Conservation (phyloP, 2,329 filamentous ascomycete species). For the Xylaria sp. region DNA sequence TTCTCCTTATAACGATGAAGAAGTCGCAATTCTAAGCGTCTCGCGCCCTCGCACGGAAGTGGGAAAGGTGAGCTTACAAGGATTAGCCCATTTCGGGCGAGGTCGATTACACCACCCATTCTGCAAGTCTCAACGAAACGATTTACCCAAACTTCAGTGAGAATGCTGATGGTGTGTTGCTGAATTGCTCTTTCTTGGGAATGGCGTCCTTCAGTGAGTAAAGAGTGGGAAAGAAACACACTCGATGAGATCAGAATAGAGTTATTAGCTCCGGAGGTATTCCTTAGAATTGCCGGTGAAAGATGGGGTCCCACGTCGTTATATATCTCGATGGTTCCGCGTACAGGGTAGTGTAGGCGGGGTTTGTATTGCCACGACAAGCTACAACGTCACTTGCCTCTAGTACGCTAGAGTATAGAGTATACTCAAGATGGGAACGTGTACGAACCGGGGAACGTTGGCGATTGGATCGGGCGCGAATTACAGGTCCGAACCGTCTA, state of each 20-base stretch:
- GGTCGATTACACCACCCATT: constrained; percentile 14
- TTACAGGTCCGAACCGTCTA: constrained; percentile 9
- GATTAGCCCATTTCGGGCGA: constrained; percentile 30
- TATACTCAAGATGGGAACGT: constrained; percentile 8
- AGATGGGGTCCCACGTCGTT: constrained; percentile 3
- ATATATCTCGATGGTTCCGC: constrained; percentile 6
- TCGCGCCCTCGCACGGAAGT: neutral
- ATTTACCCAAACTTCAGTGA: neutral
- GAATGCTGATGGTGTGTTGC: neutral
- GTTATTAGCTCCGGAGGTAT: neutral
- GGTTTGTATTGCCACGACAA: constrained; percentile 5
- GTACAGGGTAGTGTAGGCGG: constrained; percentile 8
- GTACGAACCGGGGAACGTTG: neutral
- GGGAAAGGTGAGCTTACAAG: constrained; percentile 20
- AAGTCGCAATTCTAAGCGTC: neutral
- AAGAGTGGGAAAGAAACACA: neutral
- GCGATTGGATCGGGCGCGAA: constrained; percentile 18
- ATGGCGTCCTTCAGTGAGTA: neutral
- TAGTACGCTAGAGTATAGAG: constrained; percentile 2
- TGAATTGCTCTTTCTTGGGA: neutral
- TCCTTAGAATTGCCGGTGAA: neutral
- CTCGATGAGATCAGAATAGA: neutral
- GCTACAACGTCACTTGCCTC: constrained; percentile 2
- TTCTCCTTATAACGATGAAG: neutral
- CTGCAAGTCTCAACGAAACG: neutral